Evolutionary conservation across 208 protist genomes (phyloP).

Genomic region (Leishmania braziliensis): DNA sequence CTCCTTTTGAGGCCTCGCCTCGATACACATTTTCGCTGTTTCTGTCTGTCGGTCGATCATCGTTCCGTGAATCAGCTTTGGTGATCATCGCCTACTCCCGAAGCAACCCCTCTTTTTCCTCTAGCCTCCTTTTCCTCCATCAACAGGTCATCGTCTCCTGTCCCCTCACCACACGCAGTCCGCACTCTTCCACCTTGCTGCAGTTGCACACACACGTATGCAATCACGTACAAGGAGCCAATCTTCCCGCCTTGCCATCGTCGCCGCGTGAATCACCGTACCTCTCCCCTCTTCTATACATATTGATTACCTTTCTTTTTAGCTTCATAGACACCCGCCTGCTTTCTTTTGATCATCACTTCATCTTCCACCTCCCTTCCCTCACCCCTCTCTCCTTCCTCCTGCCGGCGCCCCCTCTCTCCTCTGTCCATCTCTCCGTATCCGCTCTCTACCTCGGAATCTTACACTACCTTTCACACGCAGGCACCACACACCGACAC

Average conservation of each 20-base stretch:
- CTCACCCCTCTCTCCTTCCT: not conserved
- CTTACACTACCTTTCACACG: not conserved
- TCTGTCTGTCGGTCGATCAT: too few species aligned
- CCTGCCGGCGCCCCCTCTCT: not conserved
- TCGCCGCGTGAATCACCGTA: not conserved
- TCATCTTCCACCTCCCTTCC: constrained; percentile 11
- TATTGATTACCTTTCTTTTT: not conserved
- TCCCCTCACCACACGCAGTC: not conserved
- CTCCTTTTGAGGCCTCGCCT: not conserved
- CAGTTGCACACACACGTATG: not conserved
- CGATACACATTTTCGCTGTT: not conserved
- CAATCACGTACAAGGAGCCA: not conserved
- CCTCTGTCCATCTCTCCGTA: constrained; percentile 7
- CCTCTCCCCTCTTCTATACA: not conserved
- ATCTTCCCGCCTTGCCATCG: not conserved
- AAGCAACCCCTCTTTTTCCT: not conserved
- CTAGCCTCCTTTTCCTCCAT: not conserved
- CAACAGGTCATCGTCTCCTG: not conserved
- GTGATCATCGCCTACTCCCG: not conserved
- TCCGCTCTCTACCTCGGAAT: not conserved
- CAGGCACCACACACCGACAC: not conserved
- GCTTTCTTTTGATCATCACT: not conserved
- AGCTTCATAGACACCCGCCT: constrained; percentile 15
- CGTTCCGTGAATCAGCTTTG: not conserved
- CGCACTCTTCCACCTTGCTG: not conserved